phyloP scores from a whole-genome alignment of 257 asterid genomes.

The Coffea eugenioides region DNA sequence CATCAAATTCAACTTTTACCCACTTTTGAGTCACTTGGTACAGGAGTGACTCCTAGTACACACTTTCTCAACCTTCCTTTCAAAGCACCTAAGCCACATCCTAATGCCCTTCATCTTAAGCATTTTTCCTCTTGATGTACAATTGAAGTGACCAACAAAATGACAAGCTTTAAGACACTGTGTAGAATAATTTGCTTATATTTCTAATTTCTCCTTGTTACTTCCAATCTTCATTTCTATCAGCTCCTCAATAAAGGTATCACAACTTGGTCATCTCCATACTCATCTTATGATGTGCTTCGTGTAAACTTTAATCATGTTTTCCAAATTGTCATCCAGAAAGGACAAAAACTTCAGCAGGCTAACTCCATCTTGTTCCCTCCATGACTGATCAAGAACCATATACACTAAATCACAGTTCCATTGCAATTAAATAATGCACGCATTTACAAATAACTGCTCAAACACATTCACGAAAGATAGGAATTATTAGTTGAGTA shows the following conservation, averaged over 20 bases:
- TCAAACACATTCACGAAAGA: background rate
- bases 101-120: background rate
- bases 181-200: background rate
- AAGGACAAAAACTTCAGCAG: background rate
- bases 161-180: background rate
- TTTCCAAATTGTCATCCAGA: background rate
- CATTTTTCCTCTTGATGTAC: background rate
- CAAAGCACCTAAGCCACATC: background rate
- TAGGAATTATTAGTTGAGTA: background rate
- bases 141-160: background rate
- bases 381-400: background rate
- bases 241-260: background rate
- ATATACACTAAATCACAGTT: background rate
- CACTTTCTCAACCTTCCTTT: background rate
- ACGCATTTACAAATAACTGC: background rate
- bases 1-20: conserved; percentile 2
- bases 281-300: background rate
- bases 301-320: background rate
- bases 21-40: background rate
- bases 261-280: background rate
- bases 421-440: background rate
- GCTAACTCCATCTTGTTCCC: background rate
- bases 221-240: background rate
- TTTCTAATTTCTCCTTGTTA: background rate
- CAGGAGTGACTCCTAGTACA: background rate